These are phyloP conservation scores for Venturia carpophila DNA, from an alignment of 2,329 filamentous ascomycete genomes.

Conservation along the genomic window DNA sequence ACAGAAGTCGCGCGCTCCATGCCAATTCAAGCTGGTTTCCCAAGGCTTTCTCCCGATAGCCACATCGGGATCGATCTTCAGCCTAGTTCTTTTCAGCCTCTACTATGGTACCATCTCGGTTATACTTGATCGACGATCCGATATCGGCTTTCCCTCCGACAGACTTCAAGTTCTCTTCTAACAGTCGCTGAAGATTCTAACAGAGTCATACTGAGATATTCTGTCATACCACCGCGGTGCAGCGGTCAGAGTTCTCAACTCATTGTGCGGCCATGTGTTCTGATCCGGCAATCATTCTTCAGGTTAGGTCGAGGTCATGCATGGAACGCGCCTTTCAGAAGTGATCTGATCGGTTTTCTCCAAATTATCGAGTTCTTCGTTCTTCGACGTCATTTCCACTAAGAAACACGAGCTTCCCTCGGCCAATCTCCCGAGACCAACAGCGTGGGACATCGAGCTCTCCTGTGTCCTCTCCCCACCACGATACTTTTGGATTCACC, in stretches of 20 bases:
- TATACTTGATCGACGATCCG: not conserved
- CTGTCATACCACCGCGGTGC: no score
- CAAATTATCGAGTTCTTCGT: no score
- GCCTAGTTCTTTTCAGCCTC: not conserved
- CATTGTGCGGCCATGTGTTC: not conserved
- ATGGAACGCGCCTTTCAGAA: not conserved
- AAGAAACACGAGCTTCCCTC: not conserved
- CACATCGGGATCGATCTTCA: not conserved
- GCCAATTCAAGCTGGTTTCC: not conserved
- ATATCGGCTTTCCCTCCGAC: not conserved
- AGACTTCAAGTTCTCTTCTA: not conserved
- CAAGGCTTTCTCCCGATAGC: not conserved
- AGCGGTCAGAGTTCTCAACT: not conserved
- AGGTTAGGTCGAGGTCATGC: not conserved
- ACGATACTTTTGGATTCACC: no score
- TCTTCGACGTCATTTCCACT: not conserved
- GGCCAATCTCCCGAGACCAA: not conserved
- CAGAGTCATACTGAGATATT: no score
- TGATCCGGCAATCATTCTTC: not conserved
- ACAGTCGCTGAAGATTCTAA: no score
- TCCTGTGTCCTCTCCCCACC: not conserved
- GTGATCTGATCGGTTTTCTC: not conserved
- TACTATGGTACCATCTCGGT: not conserved
- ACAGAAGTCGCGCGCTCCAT: no score
- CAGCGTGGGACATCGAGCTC: not conserved